phyloP scores from a whole-genome alignment of 1,284 basidiomycete species.

The Leccinum huronense region DNA sequence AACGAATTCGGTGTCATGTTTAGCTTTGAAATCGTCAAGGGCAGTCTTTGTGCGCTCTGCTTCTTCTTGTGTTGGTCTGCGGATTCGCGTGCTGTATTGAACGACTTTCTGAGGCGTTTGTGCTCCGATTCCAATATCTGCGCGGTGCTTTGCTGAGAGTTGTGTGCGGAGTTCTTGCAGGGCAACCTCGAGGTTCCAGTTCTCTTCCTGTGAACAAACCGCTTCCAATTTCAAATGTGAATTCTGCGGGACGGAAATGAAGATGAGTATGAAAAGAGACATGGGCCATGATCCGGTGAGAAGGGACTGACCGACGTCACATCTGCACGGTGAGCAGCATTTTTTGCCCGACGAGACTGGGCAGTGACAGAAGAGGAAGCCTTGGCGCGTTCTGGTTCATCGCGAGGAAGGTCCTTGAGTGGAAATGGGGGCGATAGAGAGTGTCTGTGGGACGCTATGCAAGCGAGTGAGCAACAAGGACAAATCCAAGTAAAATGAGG shows the following conservation, averaged over 20 bases:
- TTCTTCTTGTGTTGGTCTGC: constrained; percentile 88
- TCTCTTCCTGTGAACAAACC: constrained; percentile 91
- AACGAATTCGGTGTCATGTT: constrained; percentile 93
- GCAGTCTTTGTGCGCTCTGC: constrained; percentile 69
- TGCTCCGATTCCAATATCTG: constrained; percentile 81
- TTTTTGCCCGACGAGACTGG: constrained; percentile 80
- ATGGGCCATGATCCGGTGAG: constrained; percentile 2
- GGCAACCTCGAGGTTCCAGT: constrained; percentile 96
- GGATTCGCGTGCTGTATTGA: constrained; percentile 72
- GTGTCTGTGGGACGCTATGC: constrained; percentile 43
- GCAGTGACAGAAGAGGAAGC: constrained; percentile 55
- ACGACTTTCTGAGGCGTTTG: constrained; percentile 74
- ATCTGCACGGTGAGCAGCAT: constrained; percentile 79
- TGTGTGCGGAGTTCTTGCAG: constrained; percentile 84
- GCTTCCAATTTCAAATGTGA: constrained; percentile 94
- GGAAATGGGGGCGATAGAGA: constrained; percentile 37
- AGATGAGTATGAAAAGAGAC: constrained; percentile 17
- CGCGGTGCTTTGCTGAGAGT: constrained; percentile 61
- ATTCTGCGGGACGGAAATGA: constrained; percentile 55
- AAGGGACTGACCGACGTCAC: constrained; percentile 68
- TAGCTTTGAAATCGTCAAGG: constrained; percentile 76
- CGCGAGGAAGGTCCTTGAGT: constrained; percentile 40
- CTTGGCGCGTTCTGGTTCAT: constrained; percentile 45
- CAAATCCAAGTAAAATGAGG: not conserved
- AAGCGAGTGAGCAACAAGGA: constrained; percentile 15